Percentiles rank a stretch among this genome's conserved stretches.
Conservation (phyloP, 2,329 filamentous ascomycete species). For the Botrytis elliptica region DNA sequence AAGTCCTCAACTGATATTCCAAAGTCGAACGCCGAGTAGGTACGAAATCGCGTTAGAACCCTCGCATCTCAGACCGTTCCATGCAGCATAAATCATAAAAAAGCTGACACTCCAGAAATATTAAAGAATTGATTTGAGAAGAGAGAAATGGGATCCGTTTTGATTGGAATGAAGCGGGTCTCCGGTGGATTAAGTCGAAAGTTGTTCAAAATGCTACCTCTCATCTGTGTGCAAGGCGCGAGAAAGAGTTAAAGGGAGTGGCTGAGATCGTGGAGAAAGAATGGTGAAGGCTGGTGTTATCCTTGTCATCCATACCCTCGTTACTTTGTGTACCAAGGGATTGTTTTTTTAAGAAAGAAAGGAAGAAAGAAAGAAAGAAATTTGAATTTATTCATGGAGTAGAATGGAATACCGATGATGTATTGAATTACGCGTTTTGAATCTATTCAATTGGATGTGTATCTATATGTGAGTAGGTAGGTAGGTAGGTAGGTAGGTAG, state of each 20-base stretch:
- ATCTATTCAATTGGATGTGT: no score
- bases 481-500: no score
- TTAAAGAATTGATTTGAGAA: conserved; percentile 8
- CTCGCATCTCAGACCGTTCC: conserved; percentile 7
- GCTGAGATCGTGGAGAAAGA: conserved; percentile 21
- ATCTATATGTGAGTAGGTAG: neutral
- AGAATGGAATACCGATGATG: neutral
- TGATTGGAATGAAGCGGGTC: conserved; percentile 16
- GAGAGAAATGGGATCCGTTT: conserved; percentile 2
- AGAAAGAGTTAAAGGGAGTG: conserved; percentile 14
- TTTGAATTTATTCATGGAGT: neutral
- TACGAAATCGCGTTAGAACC: conserved; percentile 10
- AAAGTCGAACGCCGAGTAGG: conserved; percentile 13
- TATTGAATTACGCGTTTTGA: neutral
- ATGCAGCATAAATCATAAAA: conserved; percentile 10
- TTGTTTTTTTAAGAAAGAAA: neutral
- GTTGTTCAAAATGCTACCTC: conserved; percentile 13
- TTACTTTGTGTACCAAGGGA: neutral
- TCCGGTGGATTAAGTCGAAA: conserved; percentile 4
- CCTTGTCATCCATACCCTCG: neutral
- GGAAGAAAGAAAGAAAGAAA: neutral
- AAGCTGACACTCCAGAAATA: neutral
- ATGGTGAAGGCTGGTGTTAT: conserved; percentile 20
- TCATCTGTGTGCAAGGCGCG: neutral
- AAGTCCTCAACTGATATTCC: conserved; percentile 2